A percentile compares a stretch with the other conserved stretches of the same genome.
These are phyloP conservation scores for Colletotrichum sp. DNA, from an alignment of 2,329 filamentous ascomycete species.

Conservation along the genomic window DNA sequence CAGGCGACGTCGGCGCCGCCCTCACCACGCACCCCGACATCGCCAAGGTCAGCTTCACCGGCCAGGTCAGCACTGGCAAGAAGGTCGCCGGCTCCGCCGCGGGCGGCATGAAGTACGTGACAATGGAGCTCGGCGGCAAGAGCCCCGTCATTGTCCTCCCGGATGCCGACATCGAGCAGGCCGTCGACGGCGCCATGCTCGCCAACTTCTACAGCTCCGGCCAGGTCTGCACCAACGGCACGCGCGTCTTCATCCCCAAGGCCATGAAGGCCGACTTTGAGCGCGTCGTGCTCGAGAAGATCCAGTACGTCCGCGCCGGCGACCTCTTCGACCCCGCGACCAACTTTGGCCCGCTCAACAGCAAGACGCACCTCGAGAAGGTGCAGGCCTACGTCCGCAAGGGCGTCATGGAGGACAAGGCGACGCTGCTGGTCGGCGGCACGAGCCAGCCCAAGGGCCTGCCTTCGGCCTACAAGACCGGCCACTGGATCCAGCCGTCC, in stretches of 20 bases:
- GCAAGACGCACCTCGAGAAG: slow-evolving; percentile 75
- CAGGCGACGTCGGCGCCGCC: slow-evolving; percentile 76
- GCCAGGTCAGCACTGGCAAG: slow-evolving; percentile 51
- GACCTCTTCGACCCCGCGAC: slow-evolving; percentile 73
- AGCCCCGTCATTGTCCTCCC: slow-evolving; percentile 80
- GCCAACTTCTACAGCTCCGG: slow-evolving; percentile 92
- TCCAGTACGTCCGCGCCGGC: slow-evolving; percentile 79
- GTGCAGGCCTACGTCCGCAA: slow-evolving; percentile 78
- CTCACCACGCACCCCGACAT: slow-evolving; percentile 74
- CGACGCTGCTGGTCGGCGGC: slow-evolving; percentile 76
- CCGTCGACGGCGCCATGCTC: slow-evolving; percentile 91
- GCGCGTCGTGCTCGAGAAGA: slow-evolving; percentile 69
- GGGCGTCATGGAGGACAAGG: slow-evolving; percentile 74
- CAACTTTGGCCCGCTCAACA: slow-evolving; percentile 86
- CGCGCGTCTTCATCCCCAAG: slow-evolving; percentile 80
- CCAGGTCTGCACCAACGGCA: slow-evolving; percentile 93
- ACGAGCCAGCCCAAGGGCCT: slow-evolving; percentile 56
- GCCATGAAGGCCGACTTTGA: slow-evolving; percentile 72
- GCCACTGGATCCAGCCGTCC: slow-evolving; percentile 86
- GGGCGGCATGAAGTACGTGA: slow-evolving; percentile 85
- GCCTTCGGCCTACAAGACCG: slow-evolving; percentile 55
- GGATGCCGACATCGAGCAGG: slow-evolving; percentile 77
- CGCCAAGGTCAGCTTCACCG: slow-evolving; percentile 71
- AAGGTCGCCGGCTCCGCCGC: slow-evolving; percentile 81
- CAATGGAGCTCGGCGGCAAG: slow-evolving; percentile 91